Base-by-base conservation (phyloP, 345 rosid species). In the Excoecaria cochinchinensis region DNA sequence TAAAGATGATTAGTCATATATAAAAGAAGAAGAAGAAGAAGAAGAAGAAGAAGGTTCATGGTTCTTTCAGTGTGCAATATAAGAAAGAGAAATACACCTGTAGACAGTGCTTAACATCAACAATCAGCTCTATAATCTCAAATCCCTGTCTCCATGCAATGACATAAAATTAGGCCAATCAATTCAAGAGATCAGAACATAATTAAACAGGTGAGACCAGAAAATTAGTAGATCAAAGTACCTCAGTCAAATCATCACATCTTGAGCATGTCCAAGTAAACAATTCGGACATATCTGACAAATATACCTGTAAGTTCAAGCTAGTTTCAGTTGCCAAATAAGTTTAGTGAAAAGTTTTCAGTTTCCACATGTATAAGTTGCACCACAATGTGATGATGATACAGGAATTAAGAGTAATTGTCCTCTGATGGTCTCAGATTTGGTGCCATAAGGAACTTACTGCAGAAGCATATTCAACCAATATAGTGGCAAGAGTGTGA, bases 401-500 rank as follows among this genome's bases (percentile, higher is more conserved):
- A 38, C 1, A 63, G 19, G 1, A 15, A 38, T 7, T 36, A 5
- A 56, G 44, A 53, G 5, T 11, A 8, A 50, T 21, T 12, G 17
- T 71, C 31, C 51, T 22, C 48, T 44, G 9, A 24, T 36, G 1
- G 44, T 47, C 65, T 53, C 38, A 51, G 72, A 11, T 58, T 79
- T 16, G 44, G 0, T 53, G 47, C 36, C n/a, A 31, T 39, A 40
- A 11, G 9, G 19, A 61, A 84, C 97, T 84, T 86, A 95, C 97
- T 16, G 99, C 99, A 62, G 98, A 92, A 58, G 97, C 93, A 82
- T 95, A 95, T 82, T 95, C 96, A 77, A 93, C 99, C 78, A 93
- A 74, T 72, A 89, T 91, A 0, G 77, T 80, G 69, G 96, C 92
- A 68, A 91, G 96, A 6, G 97, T 91, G 81, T 88, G 97, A 83